A percentile compares a stretch with the other conserved stretches of the same genome.
These are phyloP conservation scores for Dittrichia graveolens DNA, from an alignment of 129 eudicot genomes.

Conservation along the genomic window DNA sequence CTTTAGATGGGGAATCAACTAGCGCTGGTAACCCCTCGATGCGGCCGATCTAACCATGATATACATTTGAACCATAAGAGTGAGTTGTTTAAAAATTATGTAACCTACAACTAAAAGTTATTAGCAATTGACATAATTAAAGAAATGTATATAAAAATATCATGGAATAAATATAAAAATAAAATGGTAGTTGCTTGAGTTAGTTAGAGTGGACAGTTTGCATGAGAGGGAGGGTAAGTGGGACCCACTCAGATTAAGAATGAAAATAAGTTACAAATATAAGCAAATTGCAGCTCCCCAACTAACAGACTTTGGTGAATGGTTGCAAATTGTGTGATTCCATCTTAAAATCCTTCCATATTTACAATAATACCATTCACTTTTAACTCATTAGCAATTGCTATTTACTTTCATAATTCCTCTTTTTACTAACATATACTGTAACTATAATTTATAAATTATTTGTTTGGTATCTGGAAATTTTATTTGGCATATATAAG, in stretches of 20 bases:
- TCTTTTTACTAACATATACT: too few relatives aligned
- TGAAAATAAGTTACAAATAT: constrained; percentile 1
- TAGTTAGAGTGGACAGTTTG: constrained; percentile 50
- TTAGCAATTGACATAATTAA: too few relatives aligned
- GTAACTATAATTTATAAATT: too few relatives aligned
- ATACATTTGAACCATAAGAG: too few relatives aligned
- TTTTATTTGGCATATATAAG: too few relatives aligned
- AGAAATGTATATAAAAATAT: not conserved
- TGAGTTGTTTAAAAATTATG: too few relatives aligned
- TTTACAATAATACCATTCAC: constrained; percentile 6
- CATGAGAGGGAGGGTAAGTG: constrained; percentile 42
- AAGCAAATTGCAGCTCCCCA: constrained; percentile 33
- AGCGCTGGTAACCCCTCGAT: too few relatives aligned
- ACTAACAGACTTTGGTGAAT: constrained; percentile 35
- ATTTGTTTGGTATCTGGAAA: too few relatives aligned
- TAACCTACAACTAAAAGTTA: too few relatives aligned
- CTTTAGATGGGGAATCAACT: too few relatives aligned
- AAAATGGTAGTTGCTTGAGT: constrained; percentile 28
- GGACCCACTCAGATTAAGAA: constrained; percentile 42
- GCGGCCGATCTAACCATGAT: too few relatives aligned
- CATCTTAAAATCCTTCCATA: not conserved
- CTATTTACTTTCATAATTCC: not conserved
- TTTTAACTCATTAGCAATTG: not conserved
- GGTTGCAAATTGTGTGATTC: constrained; percentile 38
- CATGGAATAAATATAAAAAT: not conserved